A percentile compares a stretch with the other conserved stretches of the same genome.
These are phyloP conservation scores for Coccinonectria pachysandricola DNA, from an alignment of 2,329 filamentous ascomycete genomes.

Conservation along the genomic window DNA sequence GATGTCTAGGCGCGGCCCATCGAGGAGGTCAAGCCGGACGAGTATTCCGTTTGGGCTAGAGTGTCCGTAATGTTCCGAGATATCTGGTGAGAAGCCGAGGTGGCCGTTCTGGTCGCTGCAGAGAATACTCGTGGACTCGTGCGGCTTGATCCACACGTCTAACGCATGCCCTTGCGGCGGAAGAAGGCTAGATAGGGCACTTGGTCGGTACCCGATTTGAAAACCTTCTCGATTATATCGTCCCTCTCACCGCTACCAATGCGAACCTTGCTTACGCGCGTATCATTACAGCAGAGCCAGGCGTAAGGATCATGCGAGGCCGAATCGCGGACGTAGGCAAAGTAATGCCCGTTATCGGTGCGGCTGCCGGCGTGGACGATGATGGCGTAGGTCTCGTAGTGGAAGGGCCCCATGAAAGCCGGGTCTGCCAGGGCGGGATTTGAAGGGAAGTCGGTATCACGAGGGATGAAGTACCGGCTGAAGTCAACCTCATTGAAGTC, in stretches of 20 bases:
- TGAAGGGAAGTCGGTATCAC: constrained; percentile 20
- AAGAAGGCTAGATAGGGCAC: constrained; percentile 40
- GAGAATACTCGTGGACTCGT: no score
- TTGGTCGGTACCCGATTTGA: constrained; percentile 25
- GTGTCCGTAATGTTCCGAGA: no score
- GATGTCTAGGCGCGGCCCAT: no score
- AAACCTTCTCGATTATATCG: constrained; percentile 29
- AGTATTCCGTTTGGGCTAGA: no score
- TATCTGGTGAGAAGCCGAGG: no score
- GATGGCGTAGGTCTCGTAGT: constrained; percentile 80
- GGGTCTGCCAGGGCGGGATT: constrained; percentile 27
- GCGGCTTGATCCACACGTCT: constrained; percentile 3
- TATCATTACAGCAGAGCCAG: constrained; percentile 43
- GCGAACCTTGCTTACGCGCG: constrained; percentile 28
- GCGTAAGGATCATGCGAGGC: constrained; percentile 30
- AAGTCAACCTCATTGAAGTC: constrained; percentile 60
- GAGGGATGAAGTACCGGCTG: constrained; percentile 31
- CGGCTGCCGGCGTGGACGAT: constrained; percentile 63
- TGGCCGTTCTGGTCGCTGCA: no score
- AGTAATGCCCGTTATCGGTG: constrained; percentile 70
- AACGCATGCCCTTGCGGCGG: constrained; percentile 25
- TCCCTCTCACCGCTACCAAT: constrained; percentile 27
- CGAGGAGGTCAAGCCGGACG: no score
- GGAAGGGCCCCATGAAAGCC: constrained; percentile 46
- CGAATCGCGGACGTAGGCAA: constrained; percentile 54